Evolutionary conservation across 331 rosid genomes (phyloP).

Genomic region (Quercus phellos): DNA sequence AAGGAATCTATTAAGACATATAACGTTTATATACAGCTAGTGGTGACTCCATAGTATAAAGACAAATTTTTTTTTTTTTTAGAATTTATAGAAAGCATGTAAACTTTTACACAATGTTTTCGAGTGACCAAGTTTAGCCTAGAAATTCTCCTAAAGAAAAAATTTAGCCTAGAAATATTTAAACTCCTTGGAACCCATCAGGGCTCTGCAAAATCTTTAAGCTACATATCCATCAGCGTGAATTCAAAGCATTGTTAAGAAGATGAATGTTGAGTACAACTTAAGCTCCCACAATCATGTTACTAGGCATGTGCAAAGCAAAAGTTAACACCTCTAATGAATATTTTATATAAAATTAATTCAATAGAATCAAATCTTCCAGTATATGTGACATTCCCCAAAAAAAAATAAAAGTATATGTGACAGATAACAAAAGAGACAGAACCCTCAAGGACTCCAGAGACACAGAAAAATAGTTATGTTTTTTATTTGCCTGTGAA

Average conservation of each 20-base stretch:
- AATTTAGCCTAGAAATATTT: no score
- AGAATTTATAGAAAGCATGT: not conserved
- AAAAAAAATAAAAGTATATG: not conserved
- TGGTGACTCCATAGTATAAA: not conserved
- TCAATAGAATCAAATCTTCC: not conserved
- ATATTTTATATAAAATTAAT: not conserved
- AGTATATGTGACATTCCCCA: not conserved
- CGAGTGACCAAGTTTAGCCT: not conserved
- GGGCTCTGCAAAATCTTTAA: not conserved
- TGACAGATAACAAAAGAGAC: not conserved
- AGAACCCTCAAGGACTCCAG: not conserved
- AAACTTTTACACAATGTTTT: not conserved
- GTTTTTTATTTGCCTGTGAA: conserved; percentile 41
- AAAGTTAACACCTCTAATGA: not conserved
- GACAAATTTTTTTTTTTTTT: no score
- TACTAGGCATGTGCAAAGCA: not conserved
- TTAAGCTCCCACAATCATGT: not conserved
- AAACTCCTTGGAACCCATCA: no score
- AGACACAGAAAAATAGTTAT: not conserved
- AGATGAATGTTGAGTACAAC: not conserved
- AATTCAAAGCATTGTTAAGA: not conserved
- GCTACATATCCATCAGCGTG: not conserved
- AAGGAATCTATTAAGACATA: no score
- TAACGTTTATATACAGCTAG: not conserved
- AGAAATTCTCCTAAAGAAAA: no score